Conservation (phyloP, 73 alveolate species). For the Paramecium bursaria region DNA sequence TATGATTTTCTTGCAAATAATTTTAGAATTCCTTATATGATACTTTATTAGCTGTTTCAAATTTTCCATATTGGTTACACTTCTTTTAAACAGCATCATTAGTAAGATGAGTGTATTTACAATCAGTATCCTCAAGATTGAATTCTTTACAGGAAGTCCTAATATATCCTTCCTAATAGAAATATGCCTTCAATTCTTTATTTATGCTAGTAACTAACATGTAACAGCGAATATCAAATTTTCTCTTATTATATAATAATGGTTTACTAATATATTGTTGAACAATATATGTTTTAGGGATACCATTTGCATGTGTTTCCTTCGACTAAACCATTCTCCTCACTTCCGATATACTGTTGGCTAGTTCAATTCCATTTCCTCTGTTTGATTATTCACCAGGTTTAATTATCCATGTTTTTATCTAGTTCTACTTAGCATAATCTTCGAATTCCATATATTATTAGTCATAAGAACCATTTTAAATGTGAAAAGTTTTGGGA, state of each 20-base stretch:
- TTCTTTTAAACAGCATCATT: constrained; percentile 80
- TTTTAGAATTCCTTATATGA: constrained; percentile 73
- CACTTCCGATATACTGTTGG: constrained; percentile 69
- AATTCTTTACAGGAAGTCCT: constrained; percentile 81
- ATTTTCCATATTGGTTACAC: constrained; percentile 74
- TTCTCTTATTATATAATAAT: constrained; percentile 73
- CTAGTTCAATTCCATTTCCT: constrained; percentile 75
- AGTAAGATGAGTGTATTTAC: constrained; percentile 75
- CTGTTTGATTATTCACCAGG: constrained; percentile 94
- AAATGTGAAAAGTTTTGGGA: constrained; percentile 86
- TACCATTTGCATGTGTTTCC: constrained; percentile 41
- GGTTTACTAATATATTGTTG: constrained; percentile 76
- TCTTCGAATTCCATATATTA: constrained; percentile 70
- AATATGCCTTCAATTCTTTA: constrained; percentile 74
- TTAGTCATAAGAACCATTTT: constrained; percentile 74
- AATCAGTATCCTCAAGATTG: constrained; percentile 65
- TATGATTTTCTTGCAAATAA: constrained; percentile 62
- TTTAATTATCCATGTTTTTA: constrained; percentile 84
- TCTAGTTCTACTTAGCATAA: constrained; percentile 19
- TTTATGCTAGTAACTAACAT: constrained; percentile 72
- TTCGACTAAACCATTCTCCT: constrained; percentile 54
- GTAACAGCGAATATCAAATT: constrained; percentile 78
- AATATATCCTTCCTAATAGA: constrained; percentile 77
- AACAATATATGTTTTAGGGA: constrained; percentile 72
- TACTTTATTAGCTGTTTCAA: constrained; percentile 76